phyloP scores from a whole-genome alignment of 768 basidiomycete species.

The Tulasnella sp. region DNA sequence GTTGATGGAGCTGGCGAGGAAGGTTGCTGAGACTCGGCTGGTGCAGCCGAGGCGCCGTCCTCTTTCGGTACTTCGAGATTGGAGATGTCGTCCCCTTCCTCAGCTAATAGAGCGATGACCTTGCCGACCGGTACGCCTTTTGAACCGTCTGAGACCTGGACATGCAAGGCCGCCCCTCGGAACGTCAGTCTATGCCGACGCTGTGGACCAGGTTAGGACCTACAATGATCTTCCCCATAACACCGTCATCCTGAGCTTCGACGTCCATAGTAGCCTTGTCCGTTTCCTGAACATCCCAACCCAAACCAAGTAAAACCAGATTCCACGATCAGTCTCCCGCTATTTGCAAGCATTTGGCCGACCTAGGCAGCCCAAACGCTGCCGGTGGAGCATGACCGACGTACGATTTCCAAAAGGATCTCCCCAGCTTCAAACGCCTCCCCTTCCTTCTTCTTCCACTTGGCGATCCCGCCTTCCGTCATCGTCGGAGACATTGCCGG shows the following conservation, averaged over 20 bases:
- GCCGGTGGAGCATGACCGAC: constrained; percentile 41
- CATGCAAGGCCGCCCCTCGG: not conserved
- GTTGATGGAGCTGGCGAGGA: constrained; percentile 32
- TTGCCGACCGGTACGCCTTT: constrained; percentile 87
- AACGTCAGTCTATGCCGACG: too few species aligned
- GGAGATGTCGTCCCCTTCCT: constrained; percentile 94
- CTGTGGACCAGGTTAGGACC: too few species aligned
- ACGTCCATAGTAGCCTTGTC: constrained; percentile 98
- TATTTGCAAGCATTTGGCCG: not conserved
- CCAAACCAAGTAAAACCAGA: constrained; percentile 1
- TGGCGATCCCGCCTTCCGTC: constrained; percentile 90
- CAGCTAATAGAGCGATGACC: constrained; percentile 88
- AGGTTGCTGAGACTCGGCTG: constrained; percentile 36
- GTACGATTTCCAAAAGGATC: constrained; percentile 85
- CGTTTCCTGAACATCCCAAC: constrained; percentile 64
- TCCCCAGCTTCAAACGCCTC: constrained; percentile 80
- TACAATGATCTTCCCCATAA: constrained; percentile 92
- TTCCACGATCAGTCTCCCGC: not conserved
- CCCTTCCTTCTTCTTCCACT: constrained; percentile 89
- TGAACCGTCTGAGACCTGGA: constrained; percentile 71
- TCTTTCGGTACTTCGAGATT: constrained; percentile 67
- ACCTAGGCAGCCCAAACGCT: not conserved
- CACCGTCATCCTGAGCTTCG: constrained; percentile 95
- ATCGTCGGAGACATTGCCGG: constrained; percentile 98
- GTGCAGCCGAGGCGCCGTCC: constrained; percentile 43